Evolutionary conservation across 192 early-diverging fungal genomes (phyloP).

Genomic region (Linderina pennispora): DNA sequence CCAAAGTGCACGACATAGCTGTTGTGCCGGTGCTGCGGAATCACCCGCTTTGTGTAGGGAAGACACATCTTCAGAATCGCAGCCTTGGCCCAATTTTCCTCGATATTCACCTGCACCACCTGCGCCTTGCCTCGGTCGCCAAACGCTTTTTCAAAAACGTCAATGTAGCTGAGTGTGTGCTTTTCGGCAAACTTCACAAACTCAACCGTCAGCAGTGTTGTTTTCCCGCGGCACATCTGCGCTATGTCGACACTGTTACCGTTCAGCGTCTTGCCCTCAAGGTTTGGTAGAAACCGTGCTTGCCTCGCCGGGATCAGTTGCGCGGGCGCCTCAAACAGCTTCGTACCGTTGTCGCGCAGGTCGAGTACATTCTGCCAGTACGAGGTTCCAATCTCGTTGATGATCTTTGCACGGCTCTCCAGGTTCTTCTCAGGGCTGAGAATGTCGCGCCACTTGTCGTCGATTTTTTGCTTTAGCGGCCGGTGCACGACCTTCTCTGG

Average conservation of each 20-base stretch:
- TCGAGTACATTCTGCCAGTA: slow-evolving; percentile 48
- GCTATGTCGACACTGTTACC: slow-evolving; percentile 15
- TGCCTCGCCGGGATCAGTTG: slow-evolving; percentile 25
- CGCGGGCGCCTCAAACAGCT: slow-evolving; percentile 39
- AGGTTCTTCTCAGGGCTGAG: slow-evolving; percentile 47
- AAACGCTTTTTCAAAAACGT: slow-evolving; percentile 24
- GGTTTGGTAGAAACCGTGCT: slow-evolving; percentile 39
- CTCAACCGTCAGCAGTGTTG: slow-evolving; percentile 36
- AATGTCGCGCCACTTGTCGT: slow-evolving; percentile 29
- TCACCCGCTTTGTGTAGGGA: slow-evolving; percentile 16
- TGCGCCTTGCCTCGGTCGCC: slow-evolving; percentile 16
- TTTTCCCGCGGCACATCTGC: slow-evolving; percentile 26
- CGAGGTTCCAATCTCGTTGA: slow-evolving; percentile 40
- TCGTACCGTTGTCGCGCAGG: slow-evolving; percentile 45
- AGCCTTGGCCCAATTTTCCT: slow-evolving; percentile 48
- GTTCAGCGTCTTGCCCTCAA: slow-evolving; percentile 28
- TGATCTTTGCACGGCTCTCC: slow-evolving; percentile 37
- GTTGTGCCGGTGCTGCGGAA: slow-evolving; percentile 23
- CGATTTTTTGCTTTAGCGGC: slow-evolving; percentile 14
- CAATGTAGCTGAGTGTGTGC: slow-evolving; percentile 36
- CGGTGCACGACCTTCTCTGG: slow-evolving; percentile 7
- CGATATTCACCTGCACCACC: slow-evolving; percentile 41
- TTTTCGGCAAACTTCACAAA: slow-evolving; percentile 45
- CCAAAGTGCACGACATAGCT: slow-evolving; percentile 40
- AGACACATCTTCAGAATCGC: slow-evolving; percentile 31